These are phyloP conservation scores for Botrytis medusae DNA, from an alignment of 2,329 filamentous ascomycete genomes.

Conservation along the genomic window DNA sequence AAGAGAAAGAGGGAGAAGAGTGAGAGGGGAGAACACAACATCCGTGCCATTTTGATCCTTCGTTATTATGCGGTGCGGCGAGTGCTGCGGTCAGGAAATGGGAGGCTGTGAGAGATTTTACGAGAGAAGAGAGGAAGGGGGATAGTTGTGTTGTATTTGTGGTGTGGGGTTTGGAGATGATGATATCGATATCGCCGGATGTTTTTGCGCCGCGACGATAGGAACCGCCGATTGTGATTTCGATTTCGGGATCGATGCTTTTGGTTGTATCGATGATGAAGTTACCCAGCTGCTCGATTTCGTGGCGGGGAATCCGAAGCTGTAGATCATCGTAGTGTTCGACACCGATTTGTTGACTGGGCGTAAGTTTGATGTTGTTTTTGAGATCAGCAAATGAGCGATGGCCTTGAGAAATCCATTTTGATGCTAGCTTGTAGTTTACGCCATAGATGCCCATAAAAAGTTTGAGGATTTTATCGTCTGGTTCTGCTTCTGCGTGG, in stretches of 20 bases:
- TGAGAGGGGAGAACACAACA: slow-evolving; percentile 67
- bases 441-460: slow-evolving; percentile 82
- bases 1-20: slow-evolving; percentile 39
- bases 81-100: slow-evolving; percentile 71
- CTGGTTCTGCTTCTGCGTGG: slow-evolving; percentile 64
- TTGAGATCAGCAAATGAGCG: slow-evolving; percentile 71
- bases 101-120: slow-evolving; percentile 57
- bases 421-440: slow-evolving; percentile 66
- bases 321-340: slow-evolving; percentile 79
- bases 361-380: slow-evolving; percentile 60
- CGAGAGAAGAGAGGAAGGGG: slow-evolving; percentile 61
- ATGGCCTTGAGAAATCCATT: slow-evolving; percentile 75
- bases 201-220: slow-evolving; percentile 75
- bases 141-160: slow-evolving; percentile 55
- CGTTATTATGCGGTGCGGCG: slow-evolving; percentile 50
- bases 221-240: slow-evolving; percentile 77
- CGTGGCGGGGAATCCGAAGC: slow-evolving; percentile 71
- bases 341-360: slow-evolving; percentile 72
- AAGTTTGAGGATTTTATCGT: slow-evolving; percentile 61
- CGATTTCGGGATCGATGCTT: slow-evolving; percentile 60
- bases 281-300: slow-evolving; percentile 69
- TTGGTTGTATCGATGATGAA: slow-evolving; percentile 61
- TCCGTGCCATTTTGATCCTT: slow-evolving; percentile 83
- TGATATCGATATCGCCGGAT: slow-evolving; percentile 81
- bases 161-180: slow-evolving; percentile 70